These are phyloP conservation scores for Fusarium secorum DNA, from an alignment of 2,329 filamentous ascomycete genomes.

Conservation along the genomic window DNA sequence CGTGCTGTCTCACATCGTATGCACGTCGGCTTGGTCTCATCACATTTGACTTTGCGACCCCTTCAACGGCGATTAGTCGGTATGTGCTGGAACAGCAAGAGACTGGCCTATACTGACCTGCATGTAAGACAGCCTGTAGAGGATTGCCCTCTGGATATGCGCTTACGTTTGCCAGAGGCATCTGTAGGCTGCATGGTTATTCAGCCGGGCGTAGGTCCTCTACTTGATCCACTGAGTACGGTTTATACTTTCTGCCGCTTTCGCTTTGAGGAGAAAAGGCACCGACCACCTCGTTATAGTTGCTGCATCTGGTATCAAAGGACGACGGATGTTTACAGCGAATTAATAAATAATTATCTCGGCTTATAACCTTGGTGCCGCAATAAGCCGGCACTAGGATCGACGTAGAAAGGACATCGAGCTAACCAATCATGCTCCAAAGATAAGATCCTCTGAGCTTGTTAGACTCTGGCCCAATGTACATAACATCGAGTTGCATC, in stretches of 20 bases:
- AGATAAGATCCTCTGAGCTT: neutral
- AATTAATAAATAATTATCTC: neutral
- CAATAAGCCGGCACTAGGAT: neutral
- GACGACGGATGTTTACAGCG: rapidly evolving
- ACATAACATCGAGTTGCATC: rapidly evolving
- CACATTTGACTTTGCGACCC: neutral
- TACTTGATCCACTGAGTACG: rapidly evolving
- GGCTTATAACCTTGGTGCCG: neutral
- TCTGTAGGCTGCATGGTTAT: neutral
- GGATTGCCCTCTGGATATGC: neutral
- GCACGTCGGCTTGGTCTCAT: neutral
- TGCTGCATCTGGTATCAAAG: neutral
- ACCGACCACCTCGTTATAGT: neutral
- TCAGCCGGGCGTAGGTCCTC: neutral
- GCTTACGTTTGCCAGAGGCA: neutral
- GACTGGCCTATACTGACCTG: neutral
- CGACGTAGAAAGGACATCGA: neutral
- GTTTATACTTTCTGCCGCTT: rapidly evolving
- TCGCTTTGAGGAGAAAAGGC: neutral
- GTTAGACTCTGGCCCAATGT: rapidly evolving
- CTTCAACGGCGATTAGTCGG: neutral
- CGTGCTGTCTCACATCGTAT: neutral
- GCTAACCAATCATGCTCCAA: neutral
- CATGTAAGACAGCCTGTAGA: neutral
- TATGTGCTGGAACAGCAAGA: neutral